These are phyloP conservation scores for Citrus mangshanensis DNA, from an alignment of 345 rosid genomes.

Conservation along the genomic window DNA sequence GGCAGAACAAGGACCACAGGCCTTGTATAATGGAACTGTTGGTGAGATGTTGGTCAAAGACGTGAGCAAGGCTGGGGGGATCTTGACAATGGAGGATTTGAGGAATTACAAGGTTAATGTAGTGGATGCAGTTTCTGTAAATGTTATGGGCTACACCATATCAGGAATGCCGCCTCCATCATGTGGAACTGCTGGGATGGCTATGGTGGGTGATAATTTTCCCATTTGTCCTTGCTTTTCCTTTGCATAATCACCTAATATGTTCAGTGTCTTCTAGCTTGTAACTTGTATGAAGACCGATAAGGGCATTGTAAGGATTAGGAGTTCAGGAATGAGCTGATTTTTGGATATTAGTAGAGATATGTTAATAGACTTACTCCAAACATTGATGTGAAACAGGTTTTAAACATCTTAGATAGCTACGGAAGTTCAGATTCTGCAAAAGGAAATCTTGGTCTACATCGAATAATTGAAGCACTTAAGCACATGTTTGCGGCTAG, in stretches of 20 bases:
- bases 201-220: conserved; percentile 50
- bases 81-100: conserved; percentile 81
- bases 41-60: conserved; percentile 76
- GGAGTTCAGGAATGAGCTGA: not conserved
- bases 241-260: not conserved
- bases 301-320: not conserved
- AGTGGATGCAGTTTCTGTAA: conserved; percentile 49
- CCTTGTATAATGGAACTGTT: conserved; percentile 62
- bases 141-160: conserved; percentile 62
- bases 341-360: not conserved
- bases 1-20: conserved; percentile 72
- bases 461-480: conserved; percentile 79
- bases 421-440: conserved; percentile 55
- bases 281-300: not conserved
- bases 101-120: conserved; percentile 65
- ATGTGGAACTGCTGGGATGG: conserved; percentile 69
- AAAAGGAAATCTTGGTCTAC: conserved; percentile 50
- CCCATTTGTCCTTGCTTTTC: not conserved
- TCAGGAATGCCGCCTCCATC: conserved; percentile 95
- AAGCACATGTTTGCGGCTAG: conserved; percentile 91
- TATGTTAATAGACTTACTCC: not conserved
- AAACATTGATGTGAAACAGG: conserved; percentile 37
- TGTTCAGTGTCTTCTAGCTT: not conserved
- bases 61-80: conserved; percentile 70
- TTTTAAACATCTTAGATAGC: conserved; percentile 66